Evolutionary conservation across 257 asterid genomes (phyloP), one percentile per base, ranked within the genome.

Genomic region (Ophiorrhiza pumila): DNA sequence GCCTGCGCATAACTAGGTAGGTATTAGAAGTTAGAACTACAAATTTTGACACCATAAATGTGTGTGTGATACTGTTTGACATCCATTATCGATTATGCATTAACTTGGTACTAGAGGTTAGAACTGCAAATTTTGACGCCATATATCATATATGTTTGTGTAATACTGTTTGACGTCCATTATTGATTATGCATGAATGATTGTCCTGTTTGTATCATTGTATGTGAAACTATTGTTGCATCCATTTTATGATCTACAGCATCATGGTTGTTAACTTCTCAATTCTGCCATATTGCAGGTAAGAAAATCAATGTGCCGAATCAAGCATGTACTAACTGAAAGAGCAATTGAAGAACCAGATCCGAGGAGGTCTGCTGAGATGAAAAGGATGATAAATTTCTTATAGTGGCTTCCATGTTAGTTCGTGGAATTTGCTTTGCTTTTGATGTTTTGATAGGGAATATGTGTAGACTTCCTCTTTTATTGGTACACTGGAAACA

Each of bases 331-430:
- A 34, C 87, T 92, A 15, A 95, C 98, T 0, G 97, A 94, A 90
- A 88, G 99, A 87, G 99, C 99, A 22, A 87, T 92, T 37, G 97
- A 82, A 41, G 99, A 95, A 81, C 77, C 97, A 8, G 99, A 95
- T 79, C 91, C 94, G 15, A 82, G 98, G 82, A 85, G 97, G 79
- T 92, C 98, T 18, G 78, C 89, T 22, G 97, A 92, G 86, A 90
- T 95, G 98, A 95, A 89, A 82, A 90, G 91, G 80, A 85, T 92
- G 99, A 80, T 94, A 81, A 95, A 93, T 76, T 74, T 91, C 78
- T 79, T 93, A 35, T 93, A 73, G 78, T 57, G 57, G 49, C 47
- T 12, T 55, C n/a, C 43, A 56, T 17, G 31, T 41, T 41, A 29
- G 23, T 46, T 31, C 62, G 34, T 29, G n/a, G 20, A 22, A 43